These are phyloP conservation scores for Fusarium piperis DNA, from an alignment of 2,329 filamentous ascomycete species.

Conservation along the genomic window DNA sequence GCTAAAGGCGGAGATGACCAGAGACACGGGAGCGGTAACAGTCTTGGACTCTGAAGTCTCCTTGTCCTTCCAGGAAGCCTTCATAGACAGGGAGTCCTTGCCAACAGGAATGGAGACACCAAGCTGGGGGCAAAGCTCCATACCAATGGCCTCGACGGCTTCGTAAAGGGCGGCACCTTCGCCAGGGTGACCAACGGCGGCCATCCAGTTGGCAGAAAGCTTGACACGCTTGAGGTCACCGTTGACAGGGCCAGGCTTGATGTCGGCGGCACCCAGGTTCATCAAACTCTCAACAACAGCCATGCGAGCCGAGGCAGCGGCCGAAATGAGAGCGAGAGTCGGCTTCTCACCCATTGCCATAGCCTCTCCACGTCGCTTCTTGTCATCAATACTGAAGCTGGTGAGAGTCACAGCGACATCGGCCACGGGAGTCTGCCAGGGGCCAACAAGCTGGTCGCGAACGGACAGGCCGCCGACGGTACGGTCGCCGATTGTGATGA, in stretches of 20 bases:
- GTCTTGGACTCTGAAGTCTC: slow-evolving; percentile 75
- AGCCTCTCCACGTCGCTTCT: slow-evolving; percentile 85
- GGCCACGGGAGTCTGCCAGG: slow-evolving; percentile 93
- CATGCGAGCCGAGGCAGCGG: slow-evolving; percentile 93
- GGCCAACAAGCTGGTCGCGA: slow-evolving; percentile 94
- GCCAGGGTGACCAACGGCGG: slow-evolving; percentile 90
- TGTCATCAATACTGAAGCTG: slow-evolving; percentile 72
- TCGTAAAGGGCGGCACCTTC: slow-evolving; percentile 94
- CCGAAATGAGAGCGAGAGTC: slow-evolving; percentile 86
- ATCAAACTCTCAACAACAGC: slow-evolving; percentile 92
- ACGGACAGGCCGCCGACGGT: slow-evolving; percentile 89
- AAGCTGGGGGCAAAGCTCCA: slow-evolving; percentile 91
- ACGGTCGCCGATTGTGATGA: slow-evolving; percentile 96
- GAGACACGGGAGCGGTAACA: slow-evolving; percentile 90
- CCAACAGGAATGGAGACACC: slow-evolving; percentile 94
- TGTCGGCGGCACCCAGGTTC: slow-evolving; percentile 84
- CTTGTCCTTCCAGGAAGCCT: slow-evolving; percentile 89
- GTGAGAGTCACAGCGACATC: slow-evolving; percentile 94
- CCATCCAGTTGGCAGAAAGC: slow-evolving; percentile 99
- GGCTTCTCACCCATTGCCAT: slow-evolving; percentile 98
- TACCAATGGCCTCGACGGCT: slow-evolving; percentile 90
- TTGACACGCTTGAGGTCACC: slow-evolving; percentile 82
- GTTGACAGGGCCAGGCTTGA: slow-evolving; percentile 53
- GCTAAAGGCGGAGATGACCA: slow-evolving; percentile 91
- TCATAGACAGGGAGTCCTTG: slow-evolving; percentile 99